These are phyloP conservation scores for Hanseniaspora valbyensis DNA, from an alignment of 805 yeast species.

Conservation along the genomic window DNA sequence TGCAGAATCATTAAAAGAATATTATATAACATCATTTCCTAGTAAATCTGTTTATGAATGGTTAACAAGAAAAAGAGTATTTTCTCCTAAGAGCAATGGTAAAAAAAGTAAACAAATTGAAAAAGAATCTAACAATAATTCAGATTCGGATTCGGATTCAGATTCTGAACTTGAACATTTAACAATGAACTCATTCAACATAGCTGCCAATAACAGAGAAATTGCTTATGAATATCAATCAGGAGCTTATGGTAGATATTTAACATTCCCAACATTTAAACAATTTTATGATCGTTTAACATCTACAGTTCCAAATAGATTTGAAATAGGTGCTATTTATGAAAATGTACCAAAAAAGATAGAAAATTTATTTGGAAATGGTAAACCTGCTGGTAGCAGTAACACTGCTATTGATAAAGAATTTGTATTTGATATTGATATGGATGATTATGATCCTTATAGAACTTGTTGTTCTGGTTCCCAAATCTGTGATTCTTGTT, in stretches of 20 bases:
- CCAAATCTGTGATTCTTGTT: constrained; percentile 74
- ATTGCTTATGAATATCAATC: constrained; percentile 82
- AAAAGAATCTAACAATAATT: too few species aligned
- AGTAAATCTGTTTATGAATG: constrained; percentile 14
- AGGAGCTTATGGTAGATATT: constrained; percentile 85
- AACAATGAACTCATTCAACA: constrained; percentile 8
- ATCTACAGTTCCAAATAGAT: constrained; percentile 70
- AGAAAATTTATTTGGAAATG: constrained; percentile 60
- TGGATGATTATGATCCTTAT: constrained; percentile 88
- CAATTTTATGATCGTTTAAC: constrained; percentile 74
- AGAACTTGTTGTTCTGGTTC: constrained; percentile 90
- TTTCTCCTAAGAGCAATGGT: not conserved
- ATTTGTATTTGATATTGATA: constrained; percentile 90
- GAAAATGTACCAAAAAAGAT: constrained; percentile 79
- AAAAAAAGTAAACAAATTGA: not conserved
- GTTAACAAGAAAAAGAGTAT: constrained; percentile 12
- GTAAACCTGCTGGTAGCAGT: constrained; percentile 22
- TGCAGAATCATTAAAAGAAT: constrained; percentile 6
- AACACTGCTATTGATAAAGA: constrained; percentile 68
- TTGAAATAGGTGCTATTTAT: constrained; percentile 90
- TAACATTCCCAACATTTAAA: constrained; percentile 52
- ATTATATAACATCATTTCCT: constrained; percentile 12
- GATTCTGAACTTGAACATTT: constrained; percentile 11
- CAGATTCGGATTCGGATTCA: constrained; percentile 3
- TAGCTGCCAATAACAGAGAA: constrained; percentile 49